A percentile compares a stretch with the other conserved stretches of the same genome.
Evolutionary conservation across 2,329 filamentous ascomycete genomes (phyloP).

Genomic region (Diplodia corticola): DNA sequence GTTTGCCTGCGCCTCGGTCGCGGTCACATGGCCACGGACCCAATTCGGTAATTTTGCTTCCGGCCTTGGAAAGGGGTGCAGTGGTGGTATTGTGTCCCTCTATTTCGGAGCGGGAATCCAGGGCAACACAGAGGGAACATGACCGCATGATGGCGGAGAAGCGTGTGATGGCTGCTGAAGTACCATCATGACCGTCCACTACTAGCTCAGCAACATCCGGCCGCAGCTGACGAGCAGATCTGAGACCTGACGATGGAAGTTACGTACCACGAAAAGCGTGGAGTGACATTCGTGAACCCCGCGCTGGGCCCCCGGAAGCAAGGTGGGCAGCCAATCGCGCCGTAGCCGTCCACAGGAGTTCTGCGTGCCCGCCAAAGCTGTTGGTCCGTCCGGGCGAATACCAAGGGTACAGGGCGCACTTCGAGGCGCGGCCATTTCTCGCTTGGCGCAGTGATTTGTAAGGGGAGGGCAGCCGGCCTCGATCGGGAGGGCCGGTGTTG

Average conservation of each 20-base stretch:
- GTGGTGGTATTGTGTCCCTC: conserved; percentile 1
- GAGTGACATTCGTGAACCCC: conserved; percentile 16
- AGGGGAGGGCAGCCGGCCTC: background rate
- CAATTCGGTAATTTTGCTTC: conserved; percentile 6
- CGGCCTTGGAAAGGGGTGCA: conserved; percentile 6
- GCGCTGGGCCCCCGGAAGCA: background rate
- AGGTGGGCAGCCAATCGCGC: background rate
- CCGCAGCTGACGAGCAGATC: conserved; percentile 4
- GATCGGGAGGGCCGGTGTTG: background rate
- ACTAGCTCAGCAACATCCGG: background rate
- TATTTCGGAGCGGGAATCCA: background rate
- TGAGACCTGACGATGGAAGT: conserved; percentile 8
- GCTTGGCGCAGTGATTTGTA: conserved; percentile 10
- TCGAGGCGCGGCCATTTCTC: background rate
- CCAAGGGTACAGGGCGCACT: background rate
- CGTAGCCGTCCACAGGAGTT: background rate
- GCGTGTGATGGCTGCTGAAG: background rate
- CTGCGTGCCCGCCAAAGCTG: background rate
- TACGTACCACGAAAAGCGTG: conserved; percentile 14
- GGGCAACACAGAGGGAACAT: background rate
- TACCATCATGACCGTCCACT: background rate
- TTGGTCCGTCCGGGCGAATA: background rate
- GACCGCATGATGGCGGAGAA: background rate
- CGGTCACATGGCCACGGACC: conserved; percentile 7
- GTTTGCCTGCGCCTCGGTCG: background rate